Conservation (phyloP, 23 red algal species). For the Gracilaria vermiculophylla region DNA sequence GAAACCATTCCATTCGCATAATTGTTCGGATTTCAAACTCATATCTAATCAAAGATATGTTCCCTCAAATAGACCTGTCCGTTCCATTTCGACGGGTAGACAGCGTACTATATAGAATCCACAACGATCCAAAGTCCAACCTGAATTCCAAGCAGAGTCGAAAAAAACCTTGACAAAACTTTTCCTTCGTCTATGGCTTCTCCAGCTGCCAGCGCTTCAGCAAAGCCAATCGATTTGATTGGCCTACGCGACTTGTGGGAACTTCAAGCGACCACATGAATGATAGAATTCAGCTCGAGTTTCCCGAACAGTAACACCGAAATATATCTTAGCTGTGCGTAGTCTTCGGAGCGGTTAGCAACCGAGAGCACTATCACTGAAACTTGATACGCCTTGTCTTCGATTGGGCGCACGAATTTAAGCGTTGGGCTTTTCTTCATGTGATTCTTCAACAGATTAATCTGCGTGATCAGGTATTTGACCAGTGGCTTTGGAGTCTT, state of each 20-base stretch:
- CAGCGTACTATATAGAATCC: not conserved
- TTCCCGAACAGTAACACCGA: conserved; percentile 13
- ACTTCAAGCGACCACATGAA: not conserved
- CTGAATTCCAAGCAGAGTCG: not conserved
- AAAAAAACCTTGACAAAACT: not conserved
- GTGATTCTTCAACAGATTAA: not conserved
- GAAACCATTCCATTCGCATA: conserved; percentile 21
- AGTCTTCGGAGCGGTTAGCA: not conserved
- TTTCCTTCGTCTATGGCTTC: conserved; percentile 14
- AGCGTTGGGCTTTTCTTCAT: not conserved
- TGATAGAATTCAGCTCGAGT: not conserved
- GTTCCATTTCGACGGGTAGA: conserved; percentile 6
- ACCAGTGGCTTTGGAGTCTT: not conserved
- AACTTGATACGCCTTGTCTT: not conserved
- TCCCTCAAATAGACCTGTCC: not conserved
- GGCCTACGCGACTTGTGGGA: conserved; percentile 10
- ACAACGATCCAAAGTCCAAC: conserved; percentile 16
- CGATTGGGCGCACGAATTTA: not conserved
- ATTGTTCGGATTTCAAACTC: conserved; percentile 21
- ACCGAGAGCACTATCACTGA: not conserved
- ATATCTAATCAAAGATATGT: not conserved
- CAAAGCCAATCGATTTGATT: conserved; percentile 16
- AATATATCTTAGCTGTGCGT: conserved; percentile 37
- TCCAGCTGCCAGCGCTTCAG: conserved; percentile 19
- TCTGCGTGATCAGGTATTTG: conserved; percentile 15